Evolutionary conservation across 306 rosid genomes (phyloP).

Genomic region (Pyrus pyrifolia): DNA sequence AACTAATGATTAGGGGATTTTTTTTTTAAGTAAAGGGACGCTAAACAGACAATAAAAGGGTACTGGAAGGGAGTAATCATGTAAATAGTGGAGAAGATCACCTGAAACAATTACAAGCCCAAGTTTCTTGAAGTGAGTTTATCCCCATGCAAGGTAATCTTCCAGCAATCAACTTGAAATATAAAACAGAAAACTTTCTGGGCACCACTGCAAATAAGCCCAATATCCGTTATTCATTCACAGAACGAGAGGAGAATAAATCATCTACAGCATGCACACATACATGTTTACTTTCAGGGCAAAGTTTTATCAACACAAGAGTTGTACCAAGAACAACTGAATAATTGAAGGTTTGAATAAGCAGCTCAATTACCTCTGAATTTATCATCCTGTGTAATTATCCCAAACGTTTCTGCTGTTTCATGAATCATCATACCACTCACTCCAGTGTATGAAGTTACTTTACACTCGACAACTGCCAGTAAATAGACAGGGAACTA

Average conservation of each 20-base stretch:
- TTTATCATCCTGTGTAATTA: slow-evolving; percentile 54
- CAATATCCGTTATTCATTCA: neutral
- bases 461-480: slow-evolving; percentile 71
- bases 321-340: neutral
- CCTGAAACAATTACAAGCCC: slow-evolving; percentile 19
- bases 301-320: neutral
- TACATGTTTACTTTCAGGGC: neutral
- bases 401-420: slow-evolving; percentile 79
- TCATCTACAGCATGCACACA: neutral
- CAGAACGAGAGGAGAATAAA: neutral
- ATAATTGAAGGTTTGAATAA: slow-evolving; percentile 2
- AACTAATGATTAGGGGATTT: no score
- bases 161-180: slow-evolving; percentile 71
- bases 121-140: slow-evolving; percentile 64
- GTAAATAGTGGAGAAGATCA: neutral
- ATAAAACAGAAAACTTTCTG: slow-evolving; percentile 59
- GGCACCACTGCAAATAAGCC: slow-evolving; percentile 65
- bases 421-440: slow-evolving; percentile 79
- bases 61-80: no score
- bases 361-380: slow-evolving; percentile 46
- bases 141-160: slow-evolving; percentile 73
- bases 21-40: no score
- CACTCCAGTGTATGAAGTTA: slow-evolving; percentile 45
- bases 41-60: no score
- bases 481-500: slow-evolving; percentile 6